Evolutionary conservation across 2,329 filamentous ascomycete species (phyloP).

Genomic region (Cladosporium sp.): DNA sequence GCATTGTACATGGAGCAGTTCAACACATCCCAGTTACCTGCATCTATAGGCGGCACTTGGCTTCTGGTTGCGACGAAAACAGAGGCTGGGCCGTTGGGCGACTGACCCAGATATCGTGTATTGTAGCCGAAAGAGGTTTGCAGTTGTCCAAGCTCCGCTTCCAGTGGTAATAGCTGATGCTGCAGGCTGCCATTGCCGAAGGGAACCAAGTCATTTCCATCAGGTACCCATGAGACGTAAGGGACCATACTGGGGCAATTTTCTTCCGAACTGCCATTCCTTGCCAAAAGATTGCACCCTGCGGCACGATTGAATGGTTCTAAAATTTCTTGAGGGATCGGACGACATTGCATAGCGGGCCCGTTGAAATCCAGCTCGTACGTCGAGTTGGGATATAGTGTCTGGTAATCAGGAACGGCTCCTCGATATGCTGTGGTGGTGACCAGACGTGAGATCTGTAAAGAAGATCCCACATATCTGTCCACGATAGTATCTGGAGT

Average conservation of each 20-base stretch:
- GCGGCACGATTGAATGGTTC: not conserved
- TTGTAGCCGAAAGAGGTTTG: not conserved
- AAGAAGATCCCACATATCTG: not conserved
- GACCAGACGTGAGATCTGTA: not conserved
- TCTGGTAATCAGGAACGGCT: not conserved
- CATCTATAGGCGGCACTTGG: not conserved
- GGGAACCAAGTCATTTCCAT: not conserved
- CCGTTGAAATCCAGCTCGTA: not conserved
- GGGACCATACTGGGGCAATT: not conserved
- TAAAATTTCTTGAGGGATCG: not conserved
- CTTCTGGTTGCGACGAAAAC: not conserved
- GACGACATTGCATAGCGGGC: not conserved
- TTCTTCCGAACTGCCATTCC: not conserved
- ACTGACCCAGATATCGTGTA: not conserved
- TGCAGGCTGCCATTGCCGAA: not conserved
- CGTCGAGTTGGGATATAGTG: not conserved
- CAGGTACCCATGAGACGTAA: constrained; percentile 2
- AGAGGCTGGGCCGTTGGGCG: not conserved
- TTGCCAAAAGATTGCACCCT: not conserved
- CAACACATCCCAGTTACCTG: not conserved
- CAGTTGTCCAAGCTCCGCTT: not conserved
- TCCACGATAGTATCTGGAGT: not conserved
- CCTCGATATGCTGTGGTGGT: not conserved
- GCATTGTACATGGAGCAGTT: constrained; percentile 8
- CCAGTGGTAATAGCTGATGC: not conserved